Evolutionary conservation across 495 filamentous ascomycete species (phyloP).

Genomic region (Trichocladium uniseriatum): DNA sequence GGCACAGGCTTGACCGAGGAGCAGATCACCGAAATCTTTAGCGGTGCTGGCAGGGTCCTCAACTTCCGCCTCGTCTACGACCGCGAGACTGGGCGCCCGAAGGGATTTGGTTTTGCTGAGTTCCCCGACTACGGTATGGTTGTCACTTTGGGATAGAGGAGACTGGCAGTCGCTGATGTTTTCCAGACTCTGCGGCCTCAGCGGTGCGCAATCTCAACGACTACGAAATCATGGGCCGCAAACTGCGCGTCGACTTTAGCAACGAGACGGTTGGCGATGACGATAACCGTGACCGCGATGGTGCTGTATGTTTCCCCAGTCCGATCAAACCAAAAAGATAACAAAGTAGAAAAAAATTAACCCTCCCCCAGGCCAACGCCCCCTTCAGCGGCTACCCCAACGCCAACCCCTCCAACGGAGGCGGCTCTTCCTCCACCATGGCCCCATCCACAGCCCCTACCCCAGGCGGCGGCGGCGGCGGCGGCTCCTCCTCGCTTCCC

Average conservation of each 20-base stretch:
- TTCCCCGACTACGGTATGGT: constrained; percentile 62
- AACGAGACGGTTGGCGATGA: constrained; percentile 81
- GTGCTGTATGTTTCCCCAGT: constrained; percentile 15
- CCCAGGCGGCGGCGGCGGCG: constrained; percentile 1
- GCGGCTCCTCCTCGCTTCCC: constrained; percentile 45
- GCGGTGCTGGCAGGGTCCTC: constrained; percentile 75
- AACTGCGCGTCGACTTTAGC: constrained; percentile 87
- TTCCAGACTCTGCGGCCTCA: constrained; percentile 74
- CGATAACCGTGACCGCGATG: constrained; percentile 29
- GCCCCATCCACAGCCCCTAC: constrained; percentile 19
- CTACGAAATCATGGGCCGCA: constrained; percentile 90
- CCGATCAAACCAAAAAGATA: not conserved
- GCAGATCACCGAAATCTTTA: constrained; percentile 85
- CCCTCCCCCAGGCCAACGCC: not conserved
- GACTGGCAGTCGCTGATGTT: not conserved
- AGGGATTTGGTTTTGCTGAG: constrained; percentile 94
- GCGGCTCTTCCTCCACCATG: constrained; percentile 10
- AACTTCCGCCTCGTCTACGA: constrained; percentile 94
- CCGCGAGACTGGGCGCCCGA: constrained; percentile 86
- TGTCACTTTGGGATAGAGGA: no score
- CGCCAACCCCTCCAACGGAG: constrained; percentile 10
- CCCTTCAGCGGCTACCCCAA: constrained; percentile 8
- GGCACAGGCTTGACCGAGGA: constrained; percentile 78
- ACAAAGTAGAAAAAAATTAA: not conserved
- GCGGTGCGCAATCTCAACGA: constrained; percentile 95